Percentiles rank a stretch among this genome's conserved stretches.
phyloP scores from a whole-genome alignment of 257 asterid species.

The Ligustrum vulgare region DNA sequence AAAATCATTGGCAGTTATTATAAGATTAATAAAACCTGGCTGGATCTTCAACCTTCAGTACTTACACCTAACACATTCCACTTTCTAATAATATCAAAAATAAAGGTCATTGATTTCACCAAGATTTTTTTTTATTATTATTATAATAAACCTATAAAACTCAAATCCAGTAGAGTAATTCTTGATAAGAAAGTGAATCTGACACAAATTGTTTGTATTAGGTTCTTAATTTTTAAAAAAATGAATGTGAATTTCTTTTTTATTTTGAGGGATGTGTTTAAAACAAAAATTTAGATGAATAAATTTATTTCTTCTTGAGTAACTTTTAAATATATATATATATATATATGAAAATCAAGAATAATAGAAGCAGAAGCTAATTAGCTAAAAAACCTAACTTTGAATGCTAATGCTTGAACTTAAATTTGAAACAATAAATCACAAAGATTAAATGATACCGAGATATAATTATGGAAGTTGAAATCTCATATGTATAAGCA shows the following conservation, averaged over 20 bases:
- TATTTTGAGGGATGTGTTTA: not conserved
- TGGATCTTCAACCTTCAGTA: not conserved
- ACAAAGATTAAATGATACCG: too few relatives aligned
- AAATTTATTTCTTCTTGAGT: not conserved
- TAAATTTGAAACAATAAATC: too few relatives aligned
- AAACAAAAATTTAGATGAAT: not conserved
- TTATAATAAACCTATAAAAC: not conserved
- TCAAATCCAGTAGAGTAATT: not conserved
- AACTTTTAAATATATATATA: not conserved
- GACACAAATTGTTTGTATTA: too few relatives aligned
- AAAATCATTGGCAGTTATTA: conserved; percentile 13
- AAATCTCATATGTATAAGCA: too few relatives aligned
- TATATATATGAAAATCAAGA: not conserved
- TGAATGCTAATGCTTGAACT: too few relatives aligned
- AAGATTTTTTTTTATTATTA: not conserved
- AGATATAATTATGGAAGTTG: not conserved
- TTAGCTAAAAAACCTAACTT: not conserved
- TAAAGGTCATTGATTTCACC: not conserved
- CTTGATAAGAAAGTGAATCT: not conserved
- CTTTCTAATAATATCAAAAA: not conserved
- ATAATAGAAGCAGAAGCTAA: not conserved
- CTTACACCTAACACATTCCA: not conserved
- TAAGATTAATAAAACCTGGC: not conserved
- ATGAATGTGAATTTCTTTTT: not conserved
- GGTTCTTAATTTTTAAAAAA: not conserved